phyloP scores from a whole-genome alignment of 805 yeast species.

The Pichia sporocuriosa region DNA sequence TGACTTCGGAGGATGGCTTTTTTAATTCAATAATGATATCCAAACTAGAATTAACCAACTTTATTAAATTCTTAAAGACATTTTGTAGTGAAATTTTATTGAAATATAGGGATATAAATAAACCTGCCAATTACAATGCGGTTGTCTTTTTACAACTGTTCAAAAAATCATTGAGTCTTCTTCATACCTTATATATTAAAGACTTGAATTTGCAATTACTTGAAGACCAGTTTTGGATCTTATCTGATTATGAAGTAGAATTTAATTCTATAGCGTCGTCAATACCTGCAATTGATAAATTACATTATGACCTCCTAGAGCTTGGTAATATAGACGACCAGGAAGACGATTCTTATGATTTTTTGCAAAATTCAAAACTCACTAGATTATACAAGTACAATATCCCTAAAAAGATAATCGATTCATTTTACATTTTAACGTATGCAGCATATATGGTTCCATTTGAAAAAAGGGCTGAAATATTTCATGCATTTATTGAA shows the following conservation, averaged over 20 bases:
- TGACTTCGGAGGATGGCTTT: slow-evolving; percentile 4
- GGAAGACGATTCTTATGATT: not conserved
- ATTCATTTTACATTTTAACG: slow-evolving; percentile 47
- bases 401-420: slow-evolving; percentile 15
- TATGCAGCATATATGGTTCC: slow-evolving; percentile 75
- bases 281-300: slow-evolving; percentile 16
- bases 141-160: not conserved
- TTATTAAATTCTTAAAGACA: slow-evolving; percentile 2
- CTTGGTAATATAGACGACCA: slow-evolving; percentile 9
- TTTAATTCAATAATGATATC: not conserved
- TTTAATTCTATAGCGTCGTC: slow-evolving; percentile 17
- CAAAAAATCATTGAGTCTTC: slow-evolving; percentile 23
- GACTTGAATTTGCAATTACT: slow-evolving; percentile 56
- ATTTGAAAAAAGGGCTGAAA: slow-evolving; percentile 64
- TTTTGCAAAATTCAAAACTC: slow-evolving; percentile 4
- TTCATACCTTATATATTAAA: slow-evolving; percentile 59
- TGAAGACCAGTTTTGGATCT: slow-evolving; percentile 48
- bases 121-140: not conserved
- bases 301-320: slow-evolving; percentile 11
- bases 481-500: slow-evolving; percentile 59
- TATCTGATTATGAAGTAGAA: slow-evolving; percentile 18
- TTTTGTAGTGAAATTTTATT: not conserved
- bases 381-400: slow-evolving; percentile 10
- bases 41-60: not conserved
- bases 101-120: slow-evolving; percentile 5